Conservation (phyloP, 192 early-diverging fungal species). For the Coemansia aciculifera region DNA sequence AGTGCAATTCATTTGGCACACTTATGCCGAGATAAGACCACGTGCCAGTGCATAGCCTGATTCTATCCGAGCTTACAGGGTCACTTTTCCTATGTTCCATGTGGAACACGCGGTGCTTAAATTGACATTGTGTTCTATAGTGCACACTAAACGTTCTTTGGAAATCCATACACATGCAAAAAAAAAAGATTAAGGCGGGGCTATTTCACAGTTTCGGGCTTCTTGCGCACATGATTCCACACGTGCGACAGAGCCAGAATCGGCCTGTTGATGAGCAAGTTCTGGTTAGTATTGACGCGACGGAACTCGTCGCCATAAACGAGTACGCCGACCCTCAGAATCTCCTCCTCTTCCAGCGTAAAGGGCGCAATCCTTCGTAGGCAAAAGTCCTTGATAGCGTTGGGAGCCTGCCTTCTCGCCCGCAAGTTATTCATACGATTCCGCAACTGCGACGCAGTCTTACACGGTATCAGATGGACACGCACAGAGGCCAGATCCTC, state of each 20-base stretch:
- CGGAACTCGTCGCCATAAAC: conserved; percentile 54
- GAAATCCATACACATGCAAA: neutral
- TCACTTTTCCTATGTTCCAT: neutral
- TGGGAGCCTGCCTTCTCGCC: conserved; percentile 35
- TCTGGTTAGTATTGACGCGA: conserved; percentile 29
- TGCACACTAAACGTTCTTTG: neutral
- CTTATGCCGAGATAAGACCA: neutral
- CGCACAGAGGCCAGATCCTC: conserved; percentile 54
- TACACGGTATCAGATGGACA: conserved; percentile 55
- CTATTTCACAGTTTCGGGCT: conserved; percentile 1
- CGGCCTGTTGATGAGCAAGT: conserved; percentile 44
- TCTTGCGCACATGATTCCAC: conserved; percentile 38
- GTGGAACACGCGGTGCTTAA: conserved; percentile 1
- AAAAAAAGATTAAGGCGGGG: neutral
- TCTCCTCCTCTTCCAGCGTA: conserved; percentile 57
- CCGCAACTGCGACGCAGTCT: conserved; percentile 56
- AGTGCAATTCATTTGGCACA: neutral
- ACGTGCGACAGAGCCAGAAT: conserved; percentile 47
- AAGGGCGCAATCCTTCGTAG: conserved; percentile 51
- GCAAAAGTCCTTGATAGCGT: conserved; percentile 54
- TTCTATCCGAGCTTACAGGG: neutral
- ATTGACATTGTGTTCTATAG: neutral
- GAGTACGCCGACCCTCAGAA: conserved; percentile 38
- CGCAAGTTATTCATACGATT: conserved; percentile 54
- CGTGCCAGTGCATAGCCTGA: neutral